phyloP scores from a whole-genome alignment of 2,329 filamentous ascomycete species.

The Nakataea oryzae region DNA sequence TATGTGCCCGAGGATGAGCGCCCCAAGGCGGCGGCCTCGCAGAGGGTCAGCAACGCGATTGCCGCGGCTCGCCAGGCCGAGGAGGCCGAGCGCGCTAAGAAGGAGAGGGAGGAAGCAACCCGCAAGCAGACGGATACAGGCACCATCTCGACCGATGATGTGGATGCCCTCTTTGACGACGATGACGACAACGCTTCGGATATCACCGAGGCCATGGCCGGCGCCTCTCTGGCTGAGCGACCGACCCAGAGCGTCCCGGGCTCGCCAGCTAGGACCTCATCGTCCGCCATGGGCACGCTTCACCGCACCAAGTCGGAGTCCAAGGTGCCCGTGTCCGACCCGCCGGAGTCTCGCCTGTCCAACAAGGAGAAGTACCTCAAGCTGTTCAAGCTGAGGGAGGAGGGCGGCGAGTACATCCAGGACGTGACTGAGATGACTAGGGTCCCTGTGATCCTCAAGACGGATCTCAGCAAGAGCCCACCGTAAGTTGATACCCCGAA shows the following conservation, averaged over 20 bases:
- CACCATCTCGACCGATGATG: constrained; percentile 85
- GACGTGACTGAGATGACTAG: constrained; percentile 97
- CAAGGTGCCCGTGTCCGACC: constrained; percentile 68
- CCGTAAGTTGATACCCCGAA: constrained; percentile 60
- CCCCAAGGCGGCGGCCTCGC: constrained; percentile 68
- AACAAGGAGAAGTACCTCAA: constrained; percentile 96
- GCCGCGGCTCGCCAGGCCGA: constrained; percentile 73
- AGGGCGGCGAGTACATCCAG: constrained; percentile 93
- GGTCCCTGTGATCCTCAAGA: constrained; percentile 96
- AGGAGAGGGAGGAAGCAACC: constrained; percentile 82
- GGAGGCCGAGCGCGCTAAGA: constrained; percentile 67
- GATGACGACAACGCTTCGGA: constrained; percentile 83
- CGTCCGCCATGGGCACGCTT: constrained; percentile 54
- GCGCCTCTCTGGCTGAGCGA: constrained; percentile 79
- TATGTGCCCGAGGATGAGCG: constrained; percentile 96
- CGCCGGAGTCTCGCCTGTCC: constrained; percentile 67
- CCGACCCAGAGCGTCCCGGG: constrained; percentile 93
- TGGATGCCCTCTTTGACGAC: constrained; percentile 92
- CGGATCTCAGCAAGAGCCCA: constrained; percentile 95
- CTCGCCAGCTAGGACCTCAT: constrained; percentile 70
- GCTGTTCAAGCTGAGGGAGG: constrained; percentile 80
- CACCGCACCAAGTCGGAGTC: constrained; percentile 90
- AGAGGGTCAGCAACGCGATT: constrained; percentile 63
- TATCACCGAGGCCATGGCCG: constrained; percentile 81
- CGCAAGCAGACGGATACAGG: constrained; percentile 91